Base-by-base conservation (phyloP, 2,329 filamentous ascomycete genomes). In the Rutstroemia sp. region DNA sequence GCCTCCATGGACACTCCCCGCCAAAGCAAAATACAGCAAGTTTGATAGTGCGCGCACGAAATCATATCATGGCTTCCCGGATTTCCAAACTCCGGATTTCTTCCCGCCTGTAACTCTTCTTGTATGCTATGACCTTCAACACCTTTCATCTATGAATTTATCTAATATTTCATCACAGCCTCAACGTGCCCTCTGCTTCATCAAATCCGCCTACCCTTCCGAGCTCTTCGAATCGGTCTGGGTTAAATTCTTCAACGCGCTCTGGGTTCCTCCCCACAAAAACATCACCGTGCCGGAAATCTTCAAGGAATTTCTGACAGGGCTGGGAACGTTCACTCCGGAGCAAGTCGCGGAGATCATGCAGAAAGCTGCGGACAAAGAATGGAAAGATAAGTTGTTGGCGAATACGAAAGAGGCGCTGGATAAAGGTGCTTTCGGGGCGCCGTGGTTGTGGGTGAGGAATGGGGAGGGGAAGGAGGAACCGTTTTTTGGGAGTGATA, bases 401-500 rank as follows among this genome's bases (percentile, higher is more conserved):
- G 73, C 71, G 5, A 77, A 77, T 45, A 91, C 87, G 17, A 75
- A 81, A 58, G 76, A 77, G 61, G 86, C 81, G 0, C 69, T 89
- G 16, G 78, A 81, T 39, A 74, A 73, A 50, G 88, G 88, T 0
- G 88, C 88, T 0, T 92, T 88, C 70, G 89, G 89, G 0, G 82
- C 83, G 50, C 89, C 89, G 1, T 92, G 88, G 88, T 75, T 88
- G 58, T 84, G 83, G 78, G 87, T 84, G 3, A 77, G 75, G 17
- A 82, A 86, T 63, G 68, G 66, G 1, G 69, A 78, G 59, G 85
- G 84, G 0, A 69, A 76, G 56, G 76, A 76, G 49, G 83, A 88
- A 72, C 81, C 84, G 0, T 89, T 91, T 68, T 92, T 92, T 70
- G 88, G 88, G 2, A 90, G 86, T 71, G 88, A 92, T 71, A 74